phyloP scores from a whole-genome alignment of 805 yeast genomes.

The Blastobotrys terrestris region DNA sequence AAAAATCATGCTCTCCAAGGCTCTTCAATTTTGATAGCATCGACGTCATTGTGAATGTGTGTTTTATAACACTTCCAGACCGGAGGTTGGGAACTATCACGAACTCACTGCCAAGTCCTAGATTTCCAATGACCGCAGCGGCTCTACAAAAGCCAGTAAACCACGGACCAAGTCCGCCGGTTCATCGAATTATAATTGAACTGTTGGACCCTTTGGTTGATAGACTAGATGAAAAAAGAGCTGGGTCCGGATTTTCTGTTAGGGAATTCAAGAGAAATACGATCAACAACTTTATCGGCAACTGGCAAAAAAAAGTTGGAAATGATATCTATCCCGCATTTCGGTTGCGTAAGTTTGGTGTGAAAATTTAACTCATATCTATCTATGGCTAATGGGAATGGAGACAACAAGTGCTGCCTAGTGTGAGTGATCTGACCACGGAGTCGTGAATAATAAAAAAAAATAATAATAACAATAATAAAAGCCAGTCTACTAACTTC shows the following conservation, averaged over 20 bases:
- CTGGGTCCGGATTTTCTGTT: not conserved
- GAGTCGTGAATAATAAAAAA: too few relatives aligned
- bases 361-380: not conserved
- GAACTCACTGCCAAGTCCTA: not conserved
- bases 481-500: too few relatives aligned
- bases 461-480: too few relatives aligned
- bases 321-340: conserved; percentile 62
- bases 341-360: conserved; percentile 39
- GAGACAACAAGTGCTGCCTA: conserved; percentile 17
- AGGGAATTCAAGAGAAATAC: not conserved
- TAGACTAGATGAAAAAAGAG: not conserved
- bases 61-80: not conserved
- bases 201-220: not conserved
- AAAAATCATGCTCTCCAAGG: conserved; percentile 26
- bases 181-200: not conserved
- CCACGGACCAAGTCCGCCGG: not conserved
- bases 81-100: not conserved
- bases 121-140: not conserved
- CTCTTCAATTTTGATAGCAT: conserved; percentile 19
- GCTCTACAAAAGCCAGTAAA: not conserved
- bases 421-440: conserved; percentile 20
- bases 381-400: too few relatives aligned
- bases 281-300: conserved; percentile 33
- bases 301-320: conserved; percentile 53
- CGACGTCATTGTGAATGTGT: conserved; percentile 17